Evolutionary conservation across 2,329 filamentous ascomycete species (phyloP).

Genomic region (Helminthosporium solani): DNA sequence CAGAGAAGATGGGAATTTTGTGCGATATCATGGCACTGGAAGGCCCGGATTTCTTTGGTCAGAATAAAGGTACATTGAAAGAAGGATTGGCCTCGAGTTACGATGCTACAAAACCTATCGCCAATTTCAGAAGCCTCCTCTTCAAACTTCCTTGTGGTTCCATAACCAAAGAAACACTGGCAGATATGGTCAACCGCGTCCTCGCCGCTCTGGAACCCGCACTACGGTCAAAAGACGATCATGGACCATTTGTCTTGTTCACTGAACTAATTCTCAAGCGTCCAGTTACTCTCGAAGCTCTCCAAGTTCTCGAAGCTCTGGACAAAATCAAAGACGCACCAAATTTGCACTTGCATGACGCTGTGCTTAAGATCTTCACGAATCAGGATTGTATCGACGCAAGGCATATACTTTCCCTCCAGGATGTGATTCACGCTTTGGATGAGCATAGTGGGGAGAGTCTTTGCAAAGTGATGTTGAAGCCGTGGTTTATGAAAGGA

Average conservation of each 20-base stretch:
- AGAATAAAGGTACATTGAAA: slow-evolving; percentile 16
- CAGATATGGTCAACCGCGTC: slow-evolving; percentile 16
- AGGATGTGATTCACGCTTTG: slow-evolving; percentile 19
- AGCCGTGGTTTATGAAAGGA: slow-evolving; percentile 20
- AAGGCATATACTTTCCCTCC: slow-evolving; percentile 17
- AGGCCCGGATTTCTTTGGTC: slow-evolving; percentile 31
- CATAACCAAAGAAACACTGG: slow-evolving; percentile 17
- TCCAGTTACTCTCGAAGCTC: slow-evolving; percentile 18
- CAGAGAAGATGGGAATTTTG: slow-evolving; percentile 15
- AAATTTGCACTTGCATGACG: slow-evolving; percentile 10
- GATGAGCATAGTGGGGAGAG: slow-evolving; percentile 12
- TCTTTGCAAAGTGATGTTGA: slow-evolving; percentile 18
- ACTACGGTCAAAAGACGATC: not conserved
- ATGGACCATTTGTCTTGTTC: slow-evolving; percentile 21
- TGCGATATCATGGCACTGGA: slow-evolving; percentile 30
- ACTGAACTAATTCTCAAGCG: slow-evolving; percentile 15
- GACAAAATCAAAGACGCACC: slow-evolving; percentile 15
- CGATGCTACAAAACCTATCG: slow-evolving; percentile 7
- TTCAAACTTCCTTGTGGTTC: slow-evolving; percentile 21
- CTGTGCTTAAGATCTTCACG: slow-evolving; percentile 14
- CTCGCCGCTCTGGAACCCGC: slow-evolving; percentile 10
- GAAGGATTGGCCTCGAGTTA: slow-evolving; percentile 28
- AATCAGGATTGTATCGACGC: slow-evolving; percentile 17
- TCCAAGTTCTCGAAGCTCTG: slow-evolving; percentile 26
- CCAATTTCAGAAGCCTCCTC: slow-evolving; percentile 21